Evolutionary conservation across 306 rosid genomes (phyloP).

Genomic region (Parietaria judaica): DNA sequence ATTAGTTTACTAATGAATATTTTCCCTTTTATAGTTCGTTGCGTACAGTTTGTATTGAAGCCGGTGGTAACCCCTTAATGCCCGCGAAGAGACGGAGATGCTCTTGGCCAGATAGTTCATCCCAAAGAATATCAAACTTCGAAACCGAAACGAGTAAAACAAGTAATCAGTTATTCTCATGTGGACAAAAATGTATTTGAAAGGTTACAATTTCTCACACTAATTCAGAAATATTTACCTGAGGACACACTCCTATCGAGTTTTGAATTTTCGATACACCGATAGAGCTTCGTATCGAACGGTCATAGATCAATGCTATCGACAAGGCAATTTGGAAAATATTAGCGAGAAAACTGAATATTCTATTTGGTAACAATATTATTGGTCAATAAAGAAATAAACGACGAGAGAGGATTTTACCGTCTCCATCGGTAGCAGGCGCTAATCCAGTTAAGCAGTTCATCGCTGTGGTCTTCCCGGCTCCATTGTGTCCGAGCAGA

Average conservation of each 20-base stretch:
- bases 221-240: conserved; percentile 40
- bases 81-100: conserved; percentile 80
- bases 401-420: conserved; percentile 25
- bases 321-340: background rate
- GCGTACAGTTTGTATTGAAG: conserved; percentile 58
- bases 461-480: conserved; percentile 87
- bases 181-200: background rate
- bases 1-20: too few species aligned
- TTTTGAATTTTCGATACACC: conserved; percentile 76
- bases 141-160: conserved; percentile 9
- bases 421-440: conserved; percentile 85
- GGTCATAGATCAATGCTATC: conserved; percentile 75
- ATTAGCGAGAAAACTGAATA: conserved; percentile 1
- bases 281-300: conserved; percentile 55
- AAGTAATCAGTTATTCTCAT: conserved; percentile 1
- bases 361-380: conserved; percentile 2
- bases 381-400: background rate
- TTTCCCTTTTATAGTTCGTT: background rate
- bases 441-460: conserved; percentile 84
- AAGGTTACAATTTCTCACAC: conserved; percentile 1
- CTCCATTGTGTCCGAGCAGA: conserved; percentile 93
- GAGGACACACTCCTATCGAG: conserved; percentile 84
- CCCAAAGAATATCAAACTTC: conserved; percentile 93
- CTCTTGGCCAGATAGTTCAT: conserved; percentile 68
- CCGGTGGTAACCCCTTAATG: conserved; percentile 65